Conservation (phyloP, 1,139 yeast genomes). For the Hemisphaericaspora lyxosophila region DNA sequence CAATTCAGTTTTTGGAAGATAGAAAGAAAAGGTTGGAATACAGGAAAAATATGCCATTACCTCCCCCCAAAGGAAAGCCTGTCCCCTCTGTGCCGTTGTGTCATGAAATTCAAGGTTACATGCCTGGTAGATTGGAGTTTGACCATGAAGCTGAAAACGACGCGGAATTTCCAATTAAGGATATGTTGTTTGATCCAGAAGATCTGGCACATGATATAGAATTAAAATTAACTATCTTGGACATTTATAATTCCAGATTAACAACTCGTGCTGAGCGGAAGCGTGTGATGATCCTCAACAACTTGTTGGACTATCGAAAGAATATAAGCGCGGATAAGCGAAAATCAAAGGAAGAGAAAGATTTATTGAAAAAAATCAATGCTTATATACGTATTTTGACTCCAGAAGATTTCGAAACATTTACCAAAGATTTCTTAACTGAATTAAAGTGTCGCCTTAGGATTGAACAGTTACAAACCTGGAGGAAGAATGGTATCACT, state of each 20-base stretch:
- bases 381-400: slow-evolving; percentile 82
- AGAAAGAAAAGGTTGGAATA: slow-evolving; percentile 74
- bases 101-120: slow-evolving; percentile 94
- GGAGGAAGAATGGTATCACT: slow-evolving; percentile 88
- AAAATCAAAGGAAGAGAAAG: slow-evolving; percentile 87
- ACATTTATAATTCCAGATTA: slow-evolving; percentile 84
- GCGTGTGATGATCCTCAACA: slow-evolving; percentile 73
- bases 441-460: slow-evolving; percentile 80
- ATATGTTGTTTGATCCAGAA: slow-evolving; percentile 92
- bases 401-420: slow-evolving; percentile 73
- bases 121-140: slow-evolving; percentile 98
- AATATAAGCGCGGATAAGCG: slow-evolving; percentile 75
- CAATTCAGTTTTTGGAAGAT: slow-evolving; percentile 66
- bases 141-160: slow-evolving; percentile 96
- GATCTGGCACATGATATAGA: slow-evolving; percentile 87
- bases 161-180: slow-evolving; percentile 91
- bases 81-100: slow-evolving; percentile 93
- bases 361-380: slow-evolving; percentile 68
- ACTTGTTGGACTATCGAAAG: slow-evolving; percentile 79
- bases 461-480: slow-evolving; percentile 86
- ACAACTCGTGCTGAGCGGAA: slow-evolving; percentile 93
- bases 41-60: slow-evolving; percentile 63
- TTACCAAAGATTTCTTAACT: slow-evolving; percentile 67
- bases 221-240: slow-evolving; percentile 80
- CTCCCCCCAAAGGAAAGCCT: slow-evolving; percentile 80